A percentile compares a stretch with the other conserved stretches of the same genome.
Conservation (phyloP, 768 basidiomycete species). For the Lentinula raphanica region DNA sequence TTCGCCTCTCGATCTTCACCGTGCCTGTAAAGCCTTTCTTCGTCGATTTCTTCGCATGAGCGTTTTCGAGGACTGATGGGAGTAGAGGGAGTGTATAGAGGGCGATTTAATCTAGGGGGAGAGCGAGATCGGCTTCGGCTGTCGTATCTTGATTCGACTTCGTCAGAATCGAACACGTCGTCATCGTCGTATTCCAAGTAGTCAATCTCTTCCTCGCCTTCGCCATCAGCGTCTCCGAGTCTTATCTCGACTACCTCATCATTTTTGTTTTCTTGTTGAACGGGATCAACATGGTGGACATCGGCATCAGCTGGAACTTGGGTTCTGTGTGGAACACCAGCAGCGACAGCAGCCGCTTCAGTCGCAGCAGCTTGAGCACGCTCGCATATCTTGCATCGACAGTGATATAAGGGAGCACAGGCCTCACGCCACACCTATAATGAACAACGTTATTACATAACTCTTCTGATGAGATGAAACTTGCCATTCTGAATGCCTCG, state of each 20-base stretch:
- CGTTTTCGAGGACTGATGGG: slow-evolving; percentile 4
- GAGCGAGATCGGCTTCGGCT: neutral
- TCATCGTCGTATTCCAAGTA: slow-evolving; percentile 6
- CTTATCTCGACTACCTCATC: neutral
- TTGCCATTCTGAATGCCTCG: slow-evolving; percentile 52
- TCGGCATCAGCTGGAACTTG: neutral
- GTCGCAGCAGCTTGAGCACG: slow-evolving; percentile 55
- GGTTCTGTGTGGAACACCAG: neutral
- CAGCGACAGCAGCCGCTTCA: slow-evolving; percentile 26
- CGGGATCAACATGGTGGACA: neutral
- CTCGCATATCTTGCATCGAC: slow-evolving; percentile 69
- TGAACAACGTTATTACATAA: slow-evolving; percentile 2
- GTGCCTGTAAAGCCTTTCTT: neutral
- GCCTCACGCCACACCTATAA: slow-evolving; percentile 70
- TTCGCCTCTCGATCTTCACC: neutral
- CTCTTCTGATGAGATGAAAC: slow-evolving; percentile 20
- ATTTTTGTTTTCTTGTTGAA: neutral
- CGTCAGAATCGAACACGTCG: slow-evolving; percentile 1
- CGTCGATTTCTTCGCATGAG: slow-evolving; percentile 7
- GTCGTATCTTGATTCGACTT: neutral
- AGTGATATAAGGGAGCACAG: slow-evolving; percentile 65
- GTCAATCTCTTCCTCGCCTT: slow-evolving; percentile 1
- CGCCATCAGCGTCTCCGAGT: neutral
- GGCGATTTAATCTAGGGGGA: neutral
- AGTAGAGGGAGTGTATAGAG: neutral